Evolutionary conservation across 805 yeast genomes (phyloP), one percentile per base, ranked within the genome.

Genomic region (Maudiozyma serrabonitensis): DNA sequence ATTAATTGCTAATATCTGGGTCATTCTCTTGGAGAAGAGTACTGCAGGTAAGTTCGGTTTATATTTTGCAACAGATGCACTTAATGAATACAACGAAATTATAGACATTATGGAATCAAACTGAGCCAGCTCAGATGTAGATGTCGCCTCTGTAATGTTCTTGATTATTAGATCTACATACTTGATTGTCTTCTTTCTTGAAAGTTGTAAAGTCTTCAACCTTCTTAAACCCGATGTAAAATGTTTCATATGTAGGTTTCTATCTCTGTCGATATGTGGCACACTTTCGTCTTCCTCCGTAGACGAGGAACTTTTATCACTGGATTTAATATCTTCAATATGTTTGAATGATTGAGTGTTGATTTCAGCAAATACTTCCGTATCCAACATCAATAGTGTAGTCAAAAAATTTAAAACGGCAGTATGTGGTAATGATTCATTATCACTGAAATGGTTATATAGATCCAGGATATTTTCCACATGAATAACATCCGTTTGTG

Each of bases 371-470:
- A 61, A 60, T 1, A 56, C 56, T 6, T 58, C 63, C 1, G 59
- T 52, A 46, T 61, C 67, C 16, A 65, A 52, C 52, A 65, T 44
- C 11, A 57, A 45, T 46, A 65, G 47, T 2, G 58, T 54, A 7
- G 55, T 50, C 35, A 62, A 48, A 46, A 65, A 64, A 26, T 59
- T 54, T 23, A 65, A 46, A 4, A 60, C 59, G 3, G 63, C 52
- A 3, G 63, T 55, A 45, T 62, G 62, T 1, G 64, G 57, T 39
- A 60, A 42, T 2, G 61, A 58, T 46, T 65, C 69, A 12, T 54
- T 42, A 11, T 56, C 63, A 38, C 59, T 62, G 37, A 59, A 55
- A 23, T 54, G 52, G 3, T 58, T 54, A 45, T 57, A 62, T 9
- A 62, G 47, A 5, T 60, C 63, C 13, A 62, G 45, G n/a, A 58